Conservation (phyloP, 169 alveolate genomes). For the Plasmodium knowlesi region DNA sequence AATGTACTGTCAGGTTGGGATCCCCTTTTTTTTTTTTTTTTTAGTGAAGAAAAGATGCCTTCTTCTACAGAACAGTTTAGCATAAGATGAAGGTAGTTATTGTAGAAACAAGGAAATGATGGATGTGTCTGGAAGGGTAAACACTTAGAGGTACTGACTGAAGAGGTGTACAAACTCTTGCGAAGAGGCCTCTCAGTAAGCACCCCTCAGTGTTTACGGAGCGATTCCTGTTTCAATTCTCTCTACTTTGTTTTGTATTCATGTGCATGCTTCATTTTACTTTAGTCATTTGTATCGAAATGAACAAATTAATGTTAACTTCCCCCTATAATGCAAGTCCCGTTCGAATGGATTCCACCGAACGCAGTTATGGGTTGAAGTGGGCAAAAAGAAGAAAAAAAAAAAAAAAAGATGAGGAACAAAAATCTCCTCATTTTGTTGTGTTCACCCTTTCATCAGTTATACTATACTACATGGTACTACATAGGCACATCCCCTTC, state of each 20-base stretch:
- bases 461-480: not conserved
- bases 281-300: not conserved
- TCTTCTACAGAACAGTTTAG: not conserved
- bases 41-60: not conserved
- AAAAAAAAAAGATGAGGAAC: not conserved
- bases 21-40: not conserved
- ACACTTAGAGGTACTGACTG: not conserved
- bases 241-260: not conserved
- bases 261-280: not conserved
- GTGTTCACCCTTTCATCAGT: not conserved
- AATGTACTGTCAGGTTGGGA: not conserved
- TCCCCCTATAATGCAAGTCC: not conserved
- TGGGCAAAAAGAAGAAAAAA: not conserved
- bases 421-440: not conserved
- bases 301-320: not conserved
- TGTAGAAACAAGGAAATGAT: not conserved
- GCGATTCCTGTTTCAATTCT: not conserved
- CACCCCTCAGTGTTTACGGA: not conserved
- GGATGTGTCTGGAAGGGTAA: not conserved
- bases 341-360: not conserved
- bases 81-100: not conserved
- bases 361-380: not conserved
- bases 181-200: not conserved
- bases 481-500: not conserved
- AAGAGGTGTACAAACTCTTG: not conserved